Base-by-base conservation (phyloP, 495 filamentous ascomycete genomes). In the Elasticomyces elasticus region DNA sequence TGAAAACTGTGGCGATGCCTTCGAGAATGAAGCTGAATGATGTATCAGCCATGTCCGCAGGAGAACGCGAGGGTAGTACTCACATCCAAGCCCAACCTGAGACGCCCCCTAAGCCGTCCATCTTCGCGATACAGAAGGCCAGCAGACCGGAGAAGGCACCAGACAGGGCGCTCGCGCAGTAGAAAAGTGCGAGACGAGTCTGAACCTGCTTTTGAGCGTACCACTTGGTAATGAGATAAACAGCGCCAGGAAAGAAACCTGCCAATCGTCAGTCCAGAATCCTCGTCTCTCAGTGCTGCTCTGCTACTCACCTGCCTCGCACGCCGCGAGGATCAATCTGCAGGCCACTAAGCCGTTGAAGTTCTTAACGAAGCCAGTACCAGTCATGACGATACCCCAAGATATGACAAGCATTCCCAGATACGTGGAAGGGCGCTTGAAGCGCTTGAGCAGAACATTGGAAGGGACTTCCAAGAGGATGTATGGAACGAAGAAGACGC, bases 401-500 rank as follows among this genome's bases (percentile, higher is more conserved):
- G 30, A 24, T 10, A 51, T 20, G 1, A 46, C 38, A 3, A 51
- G 26, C 6, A 24, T 20, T 7, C 33, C 54, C 33, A 56, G 52
- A 25, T 44, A 56, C 9, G 28, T 24, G 19, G 47, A 51, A 2
- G 54, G 54, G 20, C 54, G 54, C 1, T 11, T 28, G 37, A 56
- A 47, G 5, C 20, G 22, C 19, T 50, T 25, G 13, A 56, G 37
- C 9, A 56, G n/a, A 12, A 45, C 44, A 28, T 56, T 56, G 27
- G 25, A 12, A 1, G 53, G 53, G 5, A 55, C 44, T 25, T 48
- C 44, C 10, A 25, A 83, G 46, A 90, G 55, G 59, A 95, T 77
- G 65, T 95, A 97, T 0, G 91, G 89, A 0, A 95, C 79, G 70
- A 95, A 97, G 75, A 95, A 94, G 56, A 94, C 88, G 17, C 79